A percentile compares a stretch with the other conserved stretches of the same genome.
These are phyloP conservation scores for Thielaviopsis euricoi DNA, from an alignment of 2,329 filamentous ascomycete genomes.

Conservation along the genomic window DNA sequence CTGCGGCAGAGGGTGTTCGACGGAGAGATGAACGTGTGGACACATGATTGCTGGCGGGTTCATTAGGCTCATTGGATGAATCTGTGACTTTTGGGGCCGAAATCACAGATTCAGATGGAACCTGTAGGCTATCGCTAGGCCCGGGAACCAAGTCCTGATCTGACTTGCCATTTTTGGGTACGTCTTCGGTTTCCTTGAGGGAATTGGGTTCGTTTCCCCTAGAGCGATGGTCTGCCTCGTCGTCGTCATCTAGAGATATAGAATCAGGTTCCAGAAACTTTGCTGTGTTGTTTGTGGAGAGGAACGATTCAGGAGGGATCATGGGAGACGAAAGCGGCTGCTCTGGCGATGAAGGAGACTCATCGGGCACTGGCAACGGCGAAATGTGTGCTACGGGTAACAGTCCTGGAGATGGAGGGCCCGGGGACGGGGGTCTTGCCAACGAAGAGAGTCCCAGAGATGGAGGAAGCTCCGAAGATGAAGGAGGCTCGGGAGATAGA, in stretches of 20 bases:
- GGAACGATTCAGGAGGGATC: neutral
- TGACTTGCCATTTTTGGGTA: neutral
- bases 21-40: neutral
- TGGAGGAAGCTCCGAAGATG: neutral
- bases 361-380: neutral
- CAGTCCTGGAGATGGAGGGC: neutral
- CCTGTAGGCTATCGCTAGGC: neutral
- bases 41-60: neutral
- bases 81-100: neutral
- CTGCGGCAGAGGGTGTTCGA: neutral
- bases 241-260: neutral
- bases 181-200: too few relatives aligned
- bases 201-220: too few relatives aligned
- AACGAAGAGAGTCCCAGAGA: too few relatives aligned
- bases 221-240: neutral
- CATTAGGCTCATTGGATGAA: neutral
- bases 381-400: neutral
- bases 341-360: neutral
- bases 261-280: neutral
- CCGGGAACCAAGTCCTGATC: neutral
- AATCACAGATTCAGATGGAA: neutral
- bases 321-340: neutral
- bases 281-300: neutral
- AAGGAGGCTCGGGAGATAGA: neutral
- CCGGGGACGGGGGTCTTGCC: too few relatives aligned